phyloP scores from a whole-genome alignment of 805 yeast species.

The Sugiyamaella smithiae region DNA sequence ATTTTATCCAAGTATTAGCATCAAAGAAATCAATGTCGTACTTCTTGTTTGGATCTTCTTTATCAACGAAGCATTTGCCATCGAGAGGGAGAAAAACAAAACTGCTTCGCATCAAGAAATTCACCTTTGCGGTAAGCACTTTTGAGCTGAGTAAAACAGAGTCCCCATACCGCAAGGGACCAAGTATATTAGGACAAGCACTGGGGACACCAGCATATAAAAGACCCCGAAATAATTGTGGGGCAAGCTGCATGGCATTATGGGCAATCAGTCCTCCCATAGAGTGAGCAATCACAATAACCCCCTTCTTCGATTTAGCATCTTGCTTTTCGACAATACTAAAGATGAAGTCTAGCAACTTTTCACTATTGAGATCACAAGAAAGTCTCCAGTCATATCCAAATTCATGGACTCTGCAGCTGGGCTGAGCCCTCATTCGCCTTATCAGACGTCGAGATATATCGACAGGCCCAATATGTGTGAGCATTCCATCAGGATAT shows the following conservation, averaged over 20 bases:
- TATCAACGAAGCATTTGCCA: constrained; percentile 71
- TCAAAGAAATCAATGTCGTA: constrained; percentile 68
- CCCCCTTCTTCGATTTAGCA: constrained; percentile 46
- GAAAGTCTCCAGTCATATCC: constrained; percentile 96
- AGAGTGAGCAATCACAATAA: constrained; percentile 79
- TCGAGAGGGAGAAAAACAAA: constrained; percentile 72
- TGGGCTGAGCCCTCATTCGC: constrained; percentile 46
- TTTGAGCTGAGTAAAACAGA: constrained; percentile 70
- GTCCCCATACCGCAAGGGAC: constrained; percentile 83
- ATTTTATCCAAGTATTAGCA: constrained; percentile 74
- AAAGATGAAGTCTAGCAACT: constrained; percentile 49
- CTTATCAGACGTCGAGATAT: constrained; percentile 60
- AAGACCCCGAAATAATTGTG: constrained; percentile 67
- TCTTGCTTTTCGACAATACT: constrained; percentile 34
- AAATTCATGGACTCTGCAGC: constrained; percentile 62
- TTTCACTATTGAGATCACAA: constrained; percentile 50
- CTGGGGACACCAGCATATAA: constrained; percentile 82
- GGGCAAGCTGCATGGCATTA: constrained; percentile 66
- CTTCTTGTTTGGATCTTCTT: constrained; percentile 29
- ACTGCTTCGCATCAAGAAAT: constrained; percentile 85
- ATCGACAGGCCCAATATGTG: constrained; percentile 86
- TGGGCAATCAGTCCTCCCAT: constrained; percentile 93
- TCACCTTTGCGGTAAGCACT: constrained; percentile 73
- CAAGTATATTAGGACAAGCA: constrained; percentile 80
- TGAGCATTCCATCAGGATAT: constrained; percentile 71